phyloP scores from a whole-genome alignment of 2,329 filamentous ascomycete genomes.

The Ophiocordyceps camponoti-rufipedis region DNA sequence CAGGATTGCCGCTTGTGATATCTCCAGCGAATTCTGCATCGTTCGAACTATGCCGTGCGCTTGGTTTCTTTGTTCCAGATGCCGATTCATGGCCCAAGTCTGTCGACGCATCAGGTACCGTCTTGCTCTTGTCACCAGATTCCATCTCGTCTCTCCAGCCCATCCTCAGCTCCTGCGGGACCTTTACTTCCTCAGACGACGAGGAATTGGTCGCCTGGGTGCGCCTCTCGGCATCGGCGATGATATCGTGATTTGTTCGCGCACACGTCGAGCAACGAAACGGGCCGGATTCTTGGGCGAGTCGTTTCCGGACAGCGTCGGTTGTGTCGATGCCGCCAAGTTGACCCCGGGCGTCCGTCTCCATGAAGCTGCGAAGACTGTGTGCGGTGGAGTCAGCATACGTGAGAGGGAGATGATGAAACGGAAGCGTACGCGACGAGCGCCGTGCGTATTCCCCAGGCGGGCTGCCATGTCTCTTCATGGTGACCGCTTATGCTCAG shows the following conservation, averaged over 20 bases:
- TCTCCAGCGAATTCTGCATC: constrained; percentile 36
- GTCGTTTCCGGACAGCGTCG: constrained; percentile 44
- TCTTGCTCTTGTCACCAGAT: constrained; percentile 6
- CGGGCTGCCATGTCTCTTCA: constrained; percentile 97
- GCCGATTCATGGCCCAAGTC: neutral
- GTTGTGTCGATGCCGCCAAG: constrained; percentile 72
- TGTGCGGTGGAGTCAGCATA: neutral
- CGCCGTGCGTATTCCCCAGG: constrained; percentile 89
- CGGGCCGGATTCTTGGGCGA: constrained; percentile 46
- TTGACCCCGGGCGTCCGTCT: constrained; percentile 73
- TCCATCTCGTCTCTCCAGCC: constrained; percentile 58
- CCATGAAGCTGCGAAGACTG: constrained; percentile 74
- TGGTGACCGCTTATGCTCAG: constrained; percentile 87
- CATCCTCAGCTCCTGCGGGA: constrained; percentile 41
- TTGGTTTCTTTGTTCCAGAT: neutral
- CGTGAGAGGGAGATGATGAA: neutral
- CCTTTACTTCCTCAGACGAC: constrained; percentile 21
- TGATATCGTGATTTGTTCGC: constrained; percentile 54
- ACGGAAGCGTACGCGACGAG: constrained; percentile 36
- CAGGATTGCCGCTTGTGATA: constrained; percentile 32
- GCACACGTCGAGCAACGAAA: constrained; percentile 58
- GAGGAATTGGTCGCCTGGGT: constrained; percentile 18
- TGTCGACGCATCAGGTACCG: neutral
- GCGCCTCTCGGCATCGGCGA: constrained; percentile 48
- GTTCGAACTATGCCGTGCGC: constrained; percentile 17